A percentile compares a stretch with the other conserved stretches of the same genome.
Evolutionary conservation across 331 rosid species (phyloP).

Genomic region (Ulmus americana): DNA sequence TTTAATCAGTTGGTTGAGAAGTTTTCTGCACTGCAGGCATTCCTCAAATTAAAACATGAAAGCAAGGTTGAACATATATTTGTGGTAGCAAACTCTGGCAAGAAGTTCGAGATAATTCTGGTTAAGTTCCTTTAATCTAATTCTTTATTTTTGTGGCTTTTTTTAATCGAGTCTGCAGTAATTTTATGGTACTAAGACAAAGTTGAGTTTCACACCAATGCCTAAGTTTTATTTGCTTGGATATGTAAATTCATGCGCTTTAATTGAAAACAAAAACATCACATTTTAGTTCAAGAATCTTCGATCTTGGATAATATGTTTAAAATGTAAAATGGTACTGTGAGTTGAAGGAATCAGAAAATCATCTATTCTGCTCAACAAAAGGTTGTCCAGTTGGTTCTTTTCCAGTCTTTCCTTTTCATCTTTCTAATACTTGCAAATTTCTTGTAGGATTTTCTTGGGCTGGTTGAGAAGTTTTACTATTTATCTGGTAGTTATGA

Average conservation of each 20-base stretch:
- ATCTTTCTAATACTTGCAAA: constrained; percentile 23
- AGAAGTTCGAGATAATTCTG: constrained; percentile 67
- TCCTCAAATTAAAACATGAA: constrained; percentile 82
- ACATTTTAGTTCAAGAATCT: neutral
- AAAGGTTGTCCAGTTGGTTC: neutral
- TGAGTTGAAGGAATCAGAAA: neutral
- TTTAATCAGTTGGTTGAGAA: constrained; percentile 28
- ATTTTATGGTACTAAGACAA: neutral
- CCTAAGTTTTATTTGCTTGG: neutral
- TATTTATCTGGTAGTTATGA: constrained; percentile 88
- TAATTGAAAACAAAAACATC: neutral
- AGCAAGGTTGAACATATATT: constrained; percentile 76
- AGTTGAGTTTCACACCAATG: neutral
- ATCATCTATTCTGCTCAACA: too few species aligned
- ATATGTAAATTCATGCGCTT: neutral
- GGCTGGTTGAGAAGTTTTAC: constrained; percentile 83
- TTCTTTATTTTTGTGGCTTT: constrained; percentile 3
- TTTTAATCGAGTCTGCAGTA: neutral
- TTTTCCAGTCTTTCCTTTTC: neutral
- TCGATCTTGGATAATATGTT: neutral
- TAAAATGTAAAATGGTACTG: neutral
- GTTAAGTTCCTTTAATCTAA: constrained; percentile 54
- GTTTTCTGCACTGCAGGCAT: constrained; percentile 57
- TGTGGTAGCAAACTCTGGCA: constrained; percentile 66
- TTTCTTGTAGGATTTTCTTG: constrained; percentile 79